Percentiles rank a stretch among this genome's conserved stretches.
Evolutionary conservation across 2,329 filamentous ascomycete genomes (phyloP).

Genomic region (Dothideomycetes sp.): DNA sequence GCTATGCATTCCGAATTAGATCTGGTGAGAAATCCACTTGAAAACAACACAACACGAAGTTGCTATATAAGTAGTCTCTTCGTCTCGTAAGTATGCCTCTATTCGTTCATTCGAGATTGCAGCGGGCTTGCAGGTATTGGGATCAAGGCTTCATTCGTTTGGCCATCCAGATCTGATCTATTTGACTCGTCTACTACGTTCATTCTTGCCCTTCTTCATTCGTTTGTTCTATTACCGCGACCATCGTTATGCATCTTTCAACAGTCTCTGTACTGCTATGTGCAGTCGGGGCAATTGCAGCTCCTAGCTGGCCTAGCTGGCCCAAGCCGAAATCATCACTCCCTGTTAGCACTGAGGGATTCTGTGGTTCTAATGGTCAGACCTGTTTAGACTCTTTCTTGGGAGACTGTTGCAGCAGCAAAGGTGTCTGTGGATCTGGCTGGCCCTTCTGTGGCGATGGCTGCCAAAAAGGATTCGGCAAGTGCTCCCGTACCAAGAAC

Average conservation of each 20-base stretch:
- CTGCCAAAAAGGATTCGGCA: conserved; percentile 7
- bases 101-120: neutral
- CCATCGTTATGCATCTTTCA: neutral
- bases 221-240: neutral
- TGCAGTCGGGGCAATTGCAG: conserved; percentile 10
- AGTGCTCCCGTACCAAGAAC: conserved; percentile 2
- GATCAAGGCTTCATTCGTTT: conserved; percentile 9
- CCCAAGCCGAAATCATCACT: neutral
- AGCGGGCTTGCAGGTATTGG: neutral
- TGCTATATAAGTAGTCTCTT: conserved; percentile 6
- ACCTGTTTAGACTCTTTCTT: conserved; percentile 11
- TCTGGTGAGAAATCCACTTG: neutral
- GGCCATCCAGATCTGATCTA: neutral
- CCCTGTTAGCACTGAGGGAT: conserved; percentile 4
- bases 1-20: conserved; percentile 1
- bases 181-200: neutral
- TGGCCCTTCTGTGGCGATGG: conserved; percentile 6
- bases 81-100: neutral
- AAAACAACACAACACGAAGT: neutral
- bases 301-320: too few species aligned
- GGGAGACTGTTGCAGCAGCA: conserved; percentile 5
- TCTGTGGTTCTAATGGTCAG: conserved; percentile 1
- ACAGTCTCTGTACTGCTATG: conserved; percentile 10
- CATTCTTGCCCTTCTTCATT: neutral
- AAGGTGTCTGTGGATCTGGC: conserved; percentile 4